Conservation (phyloP, 805 yeast genomes). For the Pichia gijzeniarum region DNA sequence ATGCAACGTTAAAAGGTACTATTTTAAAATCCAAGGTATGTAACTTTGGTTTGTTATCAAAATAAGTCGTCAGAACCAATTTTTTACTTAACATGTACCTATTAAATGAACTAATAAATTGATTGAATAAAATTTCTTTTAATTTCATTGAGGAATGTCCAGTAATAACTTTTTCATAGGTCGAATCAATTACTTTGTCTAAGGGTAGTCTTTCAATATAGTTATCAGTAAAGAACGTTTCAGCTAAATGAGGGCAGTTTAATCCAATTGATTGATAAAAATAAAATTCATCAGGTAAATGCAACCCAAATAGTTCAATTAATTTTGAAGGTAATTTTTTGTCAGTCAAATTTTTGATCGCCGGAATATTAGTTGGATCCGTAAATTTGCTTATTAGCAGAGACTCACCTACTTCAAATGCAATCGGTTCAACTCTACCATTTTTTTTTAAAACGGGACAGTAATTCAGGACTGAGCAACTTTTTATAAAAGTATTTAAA, state of each 20-base stretch:
- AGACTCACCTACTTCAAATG: conserved; percentile 18
- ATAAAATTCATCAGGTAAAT: conserved; percentile 79
- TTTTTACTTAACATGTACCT: conserved; percentile 80
- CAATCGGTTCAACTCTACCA: conserved; percentile 62
- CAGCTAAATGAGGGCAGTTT: conserved; percentile 54
- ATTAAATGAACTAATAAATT: conserved; percentile 65
- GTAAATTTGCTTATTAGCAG: conserved; percentile 10
- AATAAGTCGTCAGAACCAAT: conserved; percentile 40
- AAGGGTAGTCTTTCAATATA: conserved; percentile 58
- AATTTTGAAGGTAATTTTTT: conserved; percentile 64
- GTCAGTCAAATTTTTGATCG: conserved; percentile 8
- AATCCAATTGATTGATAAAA: conserved; percentile 79
- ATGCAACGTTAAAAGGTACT: conserved; percentile 15
- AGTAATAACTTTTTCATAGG: conserved; percentile 51
- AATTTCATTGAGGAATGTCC: conserved; percentile 40
- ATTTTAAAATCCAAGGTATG: conserved; percentile 44
- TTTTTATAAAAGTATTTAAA: conserved; percentile 51
- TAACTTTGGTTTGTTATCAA: conserved; percentile 14
- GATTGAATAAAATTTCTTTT: conserved; percentile 56
- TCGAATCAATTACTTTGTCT: conserved; percentile 50
- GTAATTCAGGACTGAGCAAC: conserved; percentile 58
- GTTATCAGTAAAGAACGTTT: conserved; percentile 59
- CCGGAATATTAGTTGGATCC: conserved; percentile 14
- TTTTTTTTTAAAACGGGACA: conserved; percentile 66
- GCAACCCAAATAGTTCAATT: conserved; percentile 75